These are phyloP conservation scores for Lithohypha guttulata DNA, from an alignment of 2,329 filamentous ascomycete genomes.

Conservation along the genomic window DNA sequence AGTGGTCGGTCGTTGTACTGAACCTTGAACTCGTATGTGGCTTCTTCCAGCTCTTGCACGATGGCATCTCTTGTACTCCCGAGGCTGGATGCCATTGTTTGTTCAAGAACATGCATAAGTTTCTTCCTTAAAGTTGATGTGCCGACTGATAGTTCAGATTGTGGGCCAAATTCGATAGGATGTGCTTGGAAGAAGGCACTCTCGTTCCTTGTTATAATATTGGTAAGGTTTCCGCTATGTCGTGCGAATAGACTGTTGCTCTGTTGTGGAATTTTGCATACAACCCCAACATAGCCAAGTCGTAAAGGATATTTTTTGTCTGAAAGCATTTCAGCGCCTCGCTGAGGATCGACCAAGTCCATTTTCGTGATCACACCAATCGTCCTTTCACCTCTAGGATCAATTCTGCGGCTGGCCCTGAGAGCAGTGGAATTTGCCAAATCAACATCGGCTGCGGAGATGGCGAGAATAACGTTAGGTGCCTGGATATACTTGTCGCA, in stretches of 20 bases:
- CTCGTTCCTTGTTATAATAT: constrained; percentile 78
- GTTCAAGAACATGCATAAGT: constrained; percentile 90
- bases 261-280: constrained; percentile 65
- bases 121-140: constrained; percentile 85
- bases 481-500: constrained; percentile 97
- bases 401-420: constrained; percentile 78
- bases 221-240: constrained; percentile 66
- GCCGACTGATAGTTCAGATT: constrained; percentile 64
- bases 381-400: constrained; percentile 86
- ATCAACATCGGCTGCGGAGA: constrained; percentile 95
- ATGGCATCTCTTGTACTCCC: constrained; percentile 86
- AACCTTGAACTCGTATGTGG: constrained; percentile 97
- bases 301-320: constrained; percentile 90
- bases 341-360: constrained; percentile 80
- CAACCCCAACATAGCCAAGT: constrained; percentile 92
- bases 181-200: constrained; percentile 76
- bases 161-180: constrained; percentile 64
- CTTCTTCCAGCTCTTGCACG: constrained; percentile 87
- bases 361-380: constrained; percentile 99
- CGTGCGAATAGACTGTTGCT: constrained; percentile 71
- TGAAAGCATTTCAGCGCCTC: constrained; percentile 66
- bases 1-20: constrained; percentile 96
- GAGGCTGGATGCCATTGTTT: constrained; percentile 90
- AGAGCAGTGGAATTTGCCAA: constrained; percentile 91
- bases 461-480: constrained; percentile 92